Conservation (phyloP, 257 asterid genomes). For the Gentiana dahurica region DNA sequence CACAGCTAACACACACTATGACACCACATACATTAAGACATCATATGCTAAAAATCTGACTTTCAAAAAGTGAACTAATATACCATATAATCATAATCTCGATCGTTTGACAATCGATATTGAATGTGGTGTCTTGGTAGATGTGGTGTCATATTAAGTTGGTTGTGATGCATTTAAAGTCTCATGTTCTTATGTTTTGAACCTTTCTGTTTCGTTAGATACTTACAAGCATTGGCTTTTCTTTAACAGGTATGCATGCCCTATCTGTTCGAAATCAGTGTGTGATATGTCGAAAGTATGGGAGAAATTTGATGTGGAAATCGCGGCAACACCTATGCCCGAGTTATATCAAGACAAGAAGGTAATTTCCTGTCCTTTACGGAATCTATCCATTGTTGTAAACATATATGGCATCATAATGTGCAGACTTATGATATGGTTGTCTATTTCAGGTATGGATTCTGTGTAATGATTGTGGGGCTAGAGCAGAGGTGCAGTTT, state of each 20-base stretch:
- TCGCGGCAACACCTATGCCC: conserved; percentile 89
- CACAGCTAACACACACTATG: too few species aligned
- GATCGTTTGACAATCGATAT: too few species aligned
- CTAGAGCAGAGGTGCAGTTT: conserved; percentile 43
- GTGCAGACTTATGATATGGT: neutral
- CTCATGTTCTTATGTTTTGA: too few species aligned
- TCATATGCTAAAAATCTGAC: too few species aligned
- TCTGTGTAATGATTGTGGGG: conserved; percentile 67
- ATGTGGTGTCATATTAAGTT: too few species aligned
- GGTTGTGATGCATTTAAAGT: too few species aligned
- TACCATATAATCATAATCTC: too few species aligned
- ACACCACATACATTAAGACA: too few species aligned
- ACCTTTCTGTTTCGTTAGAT: neutral
- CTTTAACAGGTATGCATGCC: conserved; percentile 57
- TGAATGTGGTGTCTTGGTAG: too few species aligned
- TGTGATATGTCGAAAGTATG: conserved; percentile 86
- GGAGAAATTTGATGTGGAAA: conserved; percentile 75
- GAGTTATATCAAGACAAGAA: conserved; percentile 37
- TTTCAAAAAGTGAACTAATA: too few species aligned
- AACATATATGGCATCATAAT: neutral
- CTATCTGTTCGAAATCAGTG: conserved; percentile 75
- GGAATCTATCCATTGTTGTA: neutral
- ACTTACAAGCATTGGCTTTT: neutral
- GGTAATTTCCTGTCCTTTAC: conserved; percentile 18
- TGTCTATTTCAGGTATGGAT: conserved; percentile 40